phyloP scores from a whole-genome alignment of 352 stramenopile species.

The Globisporangium carolinianum region DNA sequence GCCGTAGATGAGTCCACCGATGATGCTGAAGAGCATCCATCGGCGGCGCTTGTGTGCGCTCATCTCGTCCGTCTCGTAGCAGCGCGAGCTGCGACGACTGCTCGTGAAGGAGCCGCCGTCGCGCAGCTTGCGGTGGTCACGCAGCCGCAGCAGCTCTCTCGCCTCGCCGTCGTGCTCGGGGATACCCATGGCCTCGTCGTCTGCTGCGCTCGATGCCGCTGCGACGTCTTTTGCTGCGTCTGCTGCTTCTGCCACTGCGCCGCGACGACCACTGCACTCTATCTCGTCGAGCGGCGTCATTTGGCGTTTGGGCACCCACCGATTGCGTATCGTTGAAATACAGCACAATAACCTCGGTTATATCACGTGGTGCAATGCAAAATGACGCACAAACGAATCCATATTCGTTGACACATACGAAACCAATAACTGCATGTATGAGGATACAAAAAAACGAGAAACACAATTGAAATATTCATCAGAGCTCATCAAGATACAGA shows the following conservation, averaged over 20 bases:
- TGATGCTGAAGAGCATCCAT: conserved; percentile 77
- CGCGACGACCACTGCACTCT: too few relatives aligned
- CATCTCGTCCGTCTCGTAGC: conserved; percentile 10
- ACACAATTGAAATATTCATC: too few relatives aligned
- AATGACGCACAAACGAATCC: too few relatives aligned
- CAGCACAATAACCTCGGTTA: too few relatives aligned
- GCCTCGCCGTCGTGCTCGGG: conserved; percentile 31
- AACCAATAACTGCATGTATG: too few relatives aligned
- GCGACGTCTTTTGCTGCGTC: not conserved
- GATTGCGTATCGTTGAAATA: too few relatives aligned
- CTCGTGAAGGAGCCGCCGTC: conserved; percentile 1
- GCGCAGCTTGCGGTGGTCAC: conserved; percentile 19
- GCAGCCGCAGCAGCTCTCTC: conserved; percentile 53
- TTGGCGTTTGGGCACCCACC: too few relatives aligned
- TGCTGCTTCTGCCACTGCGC: not conserved
- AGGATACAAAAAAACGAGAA: too few relatives aligned
- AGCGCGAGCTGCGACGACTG: conserved; percentile 14
- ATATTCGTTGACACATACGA: too few relatives aligned
- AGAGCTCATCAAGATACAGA: too few relatives aligned
- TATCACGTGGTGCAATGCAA: too few relatives aligned
- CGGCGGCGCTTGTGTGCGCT: conserved; percentile 26
- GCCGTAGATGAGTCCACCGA: conserved; percentile 82
- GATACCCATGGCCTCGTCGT: not conserved
- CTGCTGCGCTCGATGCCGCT: not conserved
- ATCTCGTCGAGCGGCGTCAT: too few relatives aligned